A percentile compares a stretch with the other conserved stretches of the same genome.
phyloP scores from a whole-genome alignment of 345 rosid genomes.

The Pistacia integerrima region DNA sequence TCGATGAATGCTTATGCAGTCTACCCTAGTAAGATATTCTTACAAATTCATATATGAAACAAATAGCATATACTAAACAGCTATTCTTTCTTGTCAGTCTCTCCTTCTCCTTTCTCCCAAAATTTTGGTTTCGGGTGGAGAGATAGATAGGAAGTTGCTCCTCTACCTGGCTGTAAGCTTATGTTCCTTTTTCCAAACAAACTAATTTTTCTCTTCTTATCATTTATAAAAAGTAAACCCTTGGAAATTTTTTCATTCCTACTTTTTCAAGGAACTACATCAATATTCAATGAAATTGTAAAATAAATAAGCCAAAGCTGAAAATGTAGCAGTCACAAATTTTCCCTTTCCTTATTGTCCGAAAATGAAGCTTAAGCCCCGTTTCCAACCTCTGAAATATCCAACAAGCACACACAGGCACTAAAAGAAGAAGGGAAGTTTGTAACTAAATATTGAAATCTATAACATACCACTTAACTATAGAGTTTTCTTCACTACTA shows the following conservation, averaged over 20 bases:
- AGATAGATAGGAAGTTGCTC: not conserved
- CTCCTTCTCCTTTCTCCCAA: not conserved
- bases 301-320: not conserved
- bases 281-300: not conserved
- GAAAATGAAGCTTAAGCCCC: not conserved
- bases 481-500: conserved; percentile 51
- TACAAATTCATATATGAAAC: not conserved
- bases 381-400: not conserved
- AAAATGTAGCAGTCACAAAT: not conserved
- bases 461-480: conserved; percentile 59
- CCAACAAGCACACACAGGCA: too few relatives aligned
- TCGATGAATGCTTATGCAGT: not conserved
- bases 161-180: not conserved
- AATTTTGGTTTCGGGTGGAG: not conserved
- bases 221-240: not conserved
- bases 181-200: too few relatives aligned
- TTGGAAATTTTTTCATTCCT: not conserved
- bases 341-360: not conserved
- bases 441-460: not conserved
- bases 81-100: not conserved
- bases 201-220: not conserved
- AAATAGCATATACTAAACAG: not conserved
- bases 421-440: too few relatives aligned
- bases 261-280: not conserved
- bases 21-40: not conserved